Base-by-base conservation (phyloP, 1,284 basidiomycete species). In the Agroathelia rolfsii region DNA sequence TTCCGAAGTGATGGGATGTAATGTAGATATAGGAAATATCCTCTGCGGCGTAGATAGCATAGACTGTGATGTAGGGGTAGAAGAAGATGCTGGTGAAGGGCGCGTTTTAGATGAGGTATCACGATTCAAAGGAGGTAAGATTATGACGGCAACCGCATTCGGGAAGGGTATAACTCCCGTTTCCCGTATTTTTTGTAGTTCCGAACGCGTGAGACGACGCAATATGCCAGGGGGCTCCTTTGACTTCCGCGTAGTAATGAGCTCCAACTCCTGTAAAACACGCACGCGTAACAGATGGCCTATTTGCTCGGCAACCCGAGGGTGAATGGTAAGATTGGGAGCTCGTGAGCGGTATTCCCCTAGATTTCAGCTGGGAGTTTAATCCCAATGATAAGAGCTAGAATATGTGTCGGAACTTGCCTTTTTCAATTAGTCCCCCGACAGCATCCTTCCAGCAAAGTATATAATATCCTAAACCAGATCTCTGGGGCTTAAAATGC, bases 121-220 rank as follows among this genome's bases (percentile, higher is more conserved):
- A 31, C 59, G 67, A 41, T 79, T 78, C 20, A 72, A 55, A 2
- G 78, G 76, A n/a, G 81, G 79, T 4, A 76, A 64, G n/a, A 82
- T 62, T 15, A 85, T 50, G 17, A 84, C 51, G 10, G 78, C 80
- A 2, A 72, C 51, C 0, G 74, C 78, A 39, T 67, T 61, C 14
- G 59, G 48, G 46, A 61, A 64, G 3, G 72, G 67, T 22, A 80
- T 48, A 0, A 51, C 42, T 2, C 66, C 64, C 2, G 64, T 67
- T 7, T 55, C 48, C 34, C 61, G 62, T n/a, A 84, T 46, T 2
- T 44, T 33, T 11, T 55, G 51, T 62, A 70, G 76, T 48, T 86
- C 81, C 7, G 53, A 53, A 22, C 69, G 62, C 8, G 76, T 76
- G 5, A 86, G 60, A 34, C 76, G 65, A 30, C 79, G 66, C 13